These are phyloP conservation scores for Erythrophleum ivorense DNA, from an alignment of 331 rosid species.

Conservation along the genomic window DNA sequence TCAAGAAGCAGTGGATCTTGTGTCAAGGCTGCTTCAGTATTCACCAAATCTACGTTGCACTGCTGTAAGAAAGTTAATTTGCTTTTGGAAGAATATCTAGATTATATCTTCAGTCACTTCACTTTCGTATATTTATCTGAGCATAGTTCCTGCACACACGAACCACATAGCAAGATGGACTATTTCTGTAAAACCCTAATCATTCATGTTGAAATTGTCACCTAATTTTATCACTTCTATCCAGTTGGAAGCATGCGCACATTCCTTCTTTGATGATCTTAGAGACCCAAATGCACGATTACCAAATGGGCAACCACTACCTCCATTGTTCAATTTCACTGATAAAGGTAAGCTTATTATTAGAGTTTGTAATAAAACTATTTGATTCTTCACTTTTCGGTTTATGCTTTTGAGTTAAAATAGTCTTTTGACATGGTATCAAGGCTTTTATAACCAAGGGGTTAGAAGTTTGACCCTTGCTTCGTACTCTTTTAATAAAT, in stretches of 20 bases:
- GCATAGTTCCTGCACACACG: neutral
- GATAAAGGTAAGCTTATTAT: slow-evolving; percentile 71
- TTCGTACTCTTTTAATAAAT: too few relatives aligned
- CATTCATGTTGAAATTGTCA: neutral
- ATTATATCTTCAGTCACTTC: neutral
- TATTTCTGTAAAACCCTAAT: neutral
- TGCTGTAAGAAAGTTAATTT: slow-evolving; percentile 64
- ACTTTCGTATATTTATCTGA: neutral
- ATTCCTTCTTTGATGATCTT: slow-evolving; percentile 88
- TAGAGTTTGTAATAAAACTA: neutral
- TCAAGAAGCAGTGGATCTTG: slow-evolving; percentile 84
- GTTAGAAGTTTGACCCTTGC: too few relatives aligned
- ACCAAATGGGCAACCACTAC: slow-evolving; percentile 76
- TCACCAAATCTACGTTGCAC: slow-evolving; percentile 92
- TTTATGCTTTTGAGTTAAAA: too few relatives aligned
- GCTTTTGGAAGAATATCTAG: slow-evolving; percentile 10
- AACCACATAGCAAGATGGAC: neutral
- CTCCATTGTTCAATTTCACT: slow-evolving; percentile 80
- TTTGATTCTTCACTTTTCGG: neutral
- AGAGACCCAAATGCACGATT: slow-evolving; percentile 68
- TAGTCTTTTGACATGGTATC: too few relatives aligned
- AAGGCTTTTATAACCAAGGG: too few relatives aligned
- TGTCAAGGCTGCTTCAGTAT: slow-evolving; percentile 91
- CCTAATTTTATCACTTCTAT: slow-evolving; percentile 28
- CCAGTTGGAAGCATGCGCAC: slow-evolving; percentile 93